Evolutionary conservation across 148 eudicot species (phyloP), one percentile per base, ranked within the genome.

Genomic region (Salicornia ramosissima): DNA sequence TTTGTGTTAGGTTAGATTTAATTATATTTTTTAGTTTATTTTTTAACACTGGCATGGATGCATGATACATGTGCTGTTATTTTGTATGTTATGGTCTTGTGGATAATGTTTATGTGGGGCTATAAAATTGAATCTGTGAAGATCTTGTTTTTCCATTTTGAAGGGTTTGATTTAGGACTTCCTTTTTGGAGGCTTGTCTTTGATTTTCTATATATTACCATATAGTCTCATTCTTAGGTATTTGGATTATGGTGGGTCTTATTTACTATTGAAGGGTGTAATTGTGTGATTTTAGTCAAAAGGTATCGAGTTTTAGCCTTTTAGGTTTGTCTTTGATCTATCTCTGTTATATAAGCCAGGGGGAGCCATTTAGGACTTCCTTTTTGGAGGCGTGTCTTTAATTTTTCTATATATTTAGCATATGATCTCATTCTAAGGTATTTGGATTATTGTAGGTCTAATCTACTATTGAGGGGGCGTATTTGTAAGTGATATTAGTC

Each of bases 191-290:
- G 21, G 25, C 8, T 71, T 24, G 47, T 21, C 33, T 12, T 50
- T 51, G 71, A 26, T 61, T 68, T 67, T 46, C 68, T 15, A 63
- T 39, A 24, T 65, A 42, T 46, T 22, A 5, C n/a, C 19, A 26
- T 51, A 22, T 43, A 28, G 58, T 16, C 45, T 73, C 42, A 71
- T 43, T 11, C 19, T 25, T 68, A 62, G 18, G 46, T 67, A 49
- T 40, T 56, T 63, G 22, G 68, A 40, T 39, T 62, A 33, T 21
- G 70, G 60, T 49, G 72, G 74, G 33, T 64, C 36, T 64, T 16
- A 42, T 51, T 49, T 54, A 67, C 8, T 54, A 14, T 80, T 74
- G 80, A 43, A 30, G 54, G 28, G 67, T 70, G 57, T 62, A 34
- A 50, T 19, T 34, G 33, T 53, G 64, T 58, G 25, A 29, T 51